Percentiles rank a stretch among this genome's conserved stretches.
Evolutionary conservation across 2,329 filamentous ascomycete species (phyloP).

Genomic region (Aspergillus melleus): DNA sequence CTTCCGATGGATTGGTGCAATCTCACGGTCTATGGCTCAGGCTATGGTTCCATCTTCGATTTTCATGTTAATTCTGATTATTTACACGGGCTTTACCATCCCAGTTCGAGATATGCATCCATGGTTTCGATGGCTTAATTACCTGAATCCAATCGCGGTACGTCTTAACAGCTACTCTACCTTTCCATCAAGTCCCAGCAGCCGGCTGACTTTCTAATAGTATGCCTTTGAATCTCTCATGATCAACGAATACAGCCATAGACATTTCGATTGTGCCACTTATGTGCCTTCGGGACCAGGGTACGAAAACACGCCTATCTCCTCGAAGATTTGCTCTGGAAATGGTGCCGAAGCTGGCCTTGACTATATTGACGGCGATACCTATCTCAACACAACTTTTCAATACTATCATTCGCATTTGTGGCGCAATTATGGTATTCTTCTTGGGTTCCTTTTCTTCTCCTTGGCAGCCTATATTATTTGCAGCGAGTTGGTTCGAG

Average conservation of each 20-base stretch:
- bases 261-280: constrained; percentile 55
- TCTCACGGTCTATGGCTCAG: constrained; percentile 66
- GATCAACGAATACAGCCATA: constrained; percentile 75
- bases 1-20: constrained; percentile 75
- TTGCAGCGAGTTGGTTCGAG: constrained; percentile 59
- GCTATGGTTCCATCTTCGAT: constrained; percentile 58
- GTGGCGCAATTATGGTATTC: constrained; percentile 69
- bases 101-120: constrained; percentile 64
- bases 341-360: constrained; percentile 59
- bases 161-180: constrained; percentile 2
- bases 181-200: not conserved
- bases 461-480: constrained; percentile 63
- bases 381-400: constrained; percentile 56
- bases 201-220: constrained; percentile 6
- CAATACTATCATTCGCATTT: constrained; percentile 58
- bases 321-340: constrained; percentile 56
- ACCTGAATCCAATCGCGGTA: constrained; percentile 69
- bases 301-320: constrained; percentile 40
- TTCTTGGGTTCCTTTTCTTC: constrained; percentile 61
- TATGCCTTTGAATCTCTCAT: constrained; percentile 82
- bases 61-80: constrained; percentile 43
- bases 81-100: constrained; percentile 53
- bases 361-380: constrained; percentile 57
- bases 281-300: constrained; percentile 46
- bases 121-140: constrained; percentile 84